These are phyloP conservation scores for Globisporangium megalacanthum DNA, from an alignment of 352 stramenopile genomes.

Conservation along the genomic window DNA sequence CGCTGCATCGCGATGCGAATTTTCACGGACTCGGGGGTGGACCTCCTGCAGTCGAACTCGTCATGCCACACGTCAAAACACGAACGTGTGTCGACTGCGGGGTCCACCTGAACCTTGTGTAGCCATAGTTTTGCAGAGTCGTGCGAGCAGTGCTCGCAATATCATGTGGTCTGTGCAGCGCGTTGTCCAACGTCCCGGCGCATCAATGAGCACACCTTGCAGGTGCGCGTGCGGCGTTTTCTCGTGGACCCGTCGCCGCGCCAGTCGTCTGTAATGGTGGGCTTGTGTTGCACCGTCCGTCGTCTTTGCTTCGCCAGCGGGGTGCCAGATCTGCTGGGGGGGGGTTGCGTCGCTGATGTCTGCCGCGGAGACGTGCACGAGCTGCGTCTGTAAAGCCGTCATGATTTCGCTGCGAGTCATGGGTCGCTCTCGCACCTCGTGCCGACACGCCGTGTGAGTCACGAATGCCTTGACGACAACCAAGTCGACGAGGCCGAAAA, in stretches of 20 bases:
- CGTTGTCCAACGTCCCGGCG: neutral
- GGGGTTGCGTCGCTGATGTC: no score
- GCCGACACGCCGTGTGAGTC: neutral
- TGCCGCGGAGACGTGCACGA: neutral
- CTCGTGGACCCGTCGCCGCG: neutral
- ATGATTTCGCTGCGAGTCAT: neutral
- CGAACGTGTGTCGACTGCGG: neutral
- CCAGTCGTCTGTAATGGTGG: neutral
- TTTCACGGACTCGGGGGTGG: no score
- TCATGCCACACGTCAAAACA: conserved; percentile 1
- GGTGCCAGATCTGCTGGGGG: no score
- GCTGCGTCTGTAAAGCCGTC: neutral
- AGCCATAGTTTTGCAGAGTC: neutral
- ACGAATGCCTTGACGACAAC: neutral
- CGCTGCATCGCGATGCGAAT: no score
- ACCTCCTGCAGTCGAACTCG: neutral
- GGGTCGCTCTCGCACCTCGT: neutral
- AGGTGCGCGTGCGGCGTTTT: neutral
- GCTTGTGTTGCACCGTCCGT: no score
- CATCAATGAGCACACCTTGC: neutral
- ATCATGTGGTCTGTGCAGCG: neutral
- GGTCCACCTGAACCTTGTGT: neutral
- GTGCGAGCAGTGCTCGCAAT: neutral
- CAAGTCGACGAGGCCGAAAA: neutral
- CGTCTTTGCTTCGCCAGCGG: no score